phyloP scores from a whole-genome alignment of 2,329 filamentous ascomycete genomes.

The Fusarium cicatricum region DNA sequence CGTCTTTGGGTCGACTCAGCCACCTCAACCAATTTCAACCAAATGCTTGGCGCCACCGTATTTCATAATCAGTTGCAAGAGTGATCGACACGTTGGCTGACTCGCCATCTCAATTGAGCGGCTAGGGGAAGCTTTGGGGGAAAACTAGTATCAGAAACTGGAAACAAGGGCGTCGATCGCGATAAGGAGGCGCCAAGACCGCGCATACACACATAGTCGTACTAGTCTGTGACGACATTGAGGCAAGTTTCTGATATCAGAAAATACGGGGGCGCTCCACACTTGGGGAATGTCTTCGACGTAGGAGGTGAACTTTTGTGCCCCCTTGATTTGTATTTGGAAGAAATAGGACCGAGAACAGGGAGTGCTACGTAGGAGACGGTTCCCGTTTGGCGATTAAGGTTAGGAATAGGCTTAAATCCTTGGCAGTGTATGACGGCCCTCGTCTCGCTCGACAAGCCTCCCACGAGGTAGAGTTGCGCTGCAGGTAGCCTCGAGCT shows the following conservation, averaged over 20 bases:
- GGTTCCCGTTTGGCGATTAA: constrained; percentile 30
- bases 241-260: not conserved
- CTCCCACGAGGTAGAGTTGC: not conserved
- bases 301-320: not conserved
- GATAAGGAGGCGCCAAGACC: constrained; percentile 14
- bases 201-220: not conserved
- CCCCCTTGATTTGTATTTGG: not conserved
- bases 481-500: constrained; percentile 30
- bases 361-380: not conserved
- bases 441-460: not conserved
- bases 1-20: constrained; percentile 2
- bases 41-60: too few species aligned
- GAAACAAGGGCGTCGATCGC: constrained; percentile 18
- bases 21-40: constrained; percentile 15
- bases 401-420: constrained; percentile 36
- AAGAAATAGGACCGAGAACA: constrained; percentile 3
- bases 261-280: not conserved
- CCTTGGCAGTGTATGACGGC: not conserved
- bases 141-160: constrained; percentile 6
- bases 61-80: too few species aligned
- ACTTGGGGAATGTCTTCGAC: not conserved
- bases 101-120: constrained; percentile 10
- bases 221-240: constrained; percentile 12
- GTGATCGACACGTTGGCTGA: constrained; percentile 22
- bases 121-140: not conserved